phyloP scores from a whole-genome alignment of 2,329 filamentous ascomycete species.

The Sarocladium strictum region DNA sequence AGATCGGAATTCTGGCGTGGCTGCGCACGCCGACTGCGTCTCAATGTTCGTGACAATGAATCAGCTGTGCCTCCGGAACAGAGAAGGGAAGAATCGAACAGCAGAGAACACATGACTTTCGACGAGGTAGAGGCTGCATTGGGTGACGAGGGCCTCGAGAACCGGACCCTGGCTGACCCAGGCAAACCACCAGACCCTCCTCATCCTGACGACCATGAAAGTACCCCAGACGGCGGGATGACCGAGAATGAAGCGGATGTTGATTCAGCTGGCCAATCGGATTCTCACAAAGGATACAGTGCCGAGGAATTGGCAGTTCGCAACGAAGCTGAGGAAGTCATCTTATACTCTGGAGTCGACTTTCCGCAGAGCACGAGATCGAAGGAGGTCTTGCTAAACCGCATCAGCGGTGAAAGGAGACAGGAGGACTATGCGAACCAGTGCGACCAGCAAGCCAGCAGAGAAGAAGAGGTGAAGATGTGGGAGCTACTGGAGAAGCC shows the following conservation, averaged over 20 bases:
- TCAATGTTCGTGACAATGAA: conserved; percentile 32
- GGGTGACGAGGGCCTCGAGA: conserved; percentile 15
- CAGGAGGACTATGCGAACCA: conserved; percentile 39
- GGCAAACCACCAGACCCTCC: neutral
- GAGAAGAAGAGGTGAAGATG: conserved; percentile 36
- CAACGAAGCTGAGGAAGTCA: conserved; percentile 35
- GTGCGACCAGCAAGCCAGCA: conserved; percentile 32
- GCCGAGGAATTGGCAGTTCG: conserved; percentile 19
- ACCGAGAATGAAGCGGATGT: conserved; percentile 10
- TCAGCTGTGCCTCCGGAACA: neutral
- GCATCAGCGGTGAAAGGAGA: conserved; percentile 33
- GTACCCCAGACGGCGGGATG: conserved; percentile 12
- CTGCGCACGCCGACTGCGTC: conserved; percentile 41
- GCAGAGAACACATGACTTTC: conserved; percentile 30
- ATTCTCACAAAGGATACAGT: conserved; percentile 15
- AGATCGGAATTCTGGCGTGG: conserved; percentile 39
- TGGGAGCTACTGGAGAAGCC: conserved; percentile 38
- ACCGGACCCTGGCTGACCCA: neutral
- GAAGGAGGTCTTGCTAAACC: conserved; percentile 28
- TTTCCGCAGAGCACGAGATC: conserved; percentile 30
- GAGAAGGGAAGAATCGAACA: conserved; percentile 18
- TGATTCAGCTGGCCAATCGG: neutral
- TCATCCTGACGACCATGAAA: neutral
- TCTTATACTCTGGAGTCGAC: conserved; percentile 34
- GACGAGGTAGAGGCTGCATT: conserved; percentile 38